phyloP scores from a whole-genome alignment of 2,329 filamentous ascomycete genomes.

The Malbranchea cinnamomea region DNA sequence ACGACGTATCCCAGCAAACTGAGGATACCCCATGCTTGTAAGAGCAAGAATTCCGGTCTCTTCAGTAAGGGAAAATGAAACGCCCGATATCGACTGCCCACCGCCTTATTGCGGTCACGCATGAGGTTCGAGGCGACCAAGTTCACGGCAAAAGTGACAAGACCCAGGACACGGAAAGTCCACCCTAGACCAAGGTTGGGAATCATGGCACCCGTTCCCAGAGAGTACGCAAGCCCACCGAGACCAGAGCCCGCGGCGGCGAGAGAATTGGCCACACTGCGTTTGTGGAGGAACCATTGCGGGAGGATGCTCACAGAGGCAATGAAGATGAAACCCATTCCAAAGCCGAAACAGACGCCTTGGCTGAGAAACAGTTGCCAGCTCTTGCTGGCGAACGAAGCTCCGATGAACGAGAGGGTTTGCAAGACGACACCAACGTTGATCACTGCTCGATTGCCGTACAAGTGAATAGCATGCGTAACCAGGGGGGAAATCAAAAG shows the following conservation, averaged over 20 bases:
- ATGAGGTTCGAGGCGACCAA: constrained; percentile 39
- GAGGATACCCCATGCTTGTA: constrained; percentile 45
- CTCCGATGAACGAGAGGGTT: constrained; percentile 39
- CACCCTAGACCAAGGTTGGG: constrained; percentile 40
- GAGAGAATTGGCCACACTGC: constrained; percentile 46
- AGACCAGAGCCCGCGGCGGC: constrained; percentile 43
- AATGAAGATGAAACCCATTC: constrained; percentile 48
- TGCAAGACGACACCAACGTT: constrained; percentile 42
- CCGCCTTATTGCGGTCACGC: constrained; percentile 42
- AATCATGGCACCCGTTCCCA: constrained; percentile 44
- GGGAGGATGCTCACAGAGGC: constrained; percentile 40
- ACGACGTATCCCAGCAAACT: constrained; percentile 52
- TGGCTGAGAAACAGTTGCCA: constrained; percentile 49
- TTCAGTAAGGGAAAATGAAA: constrained; percentile 41
- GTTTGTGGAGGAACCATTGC: constrained; percentile 46
- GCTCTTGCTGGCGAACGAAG: constrained; percentile 39
- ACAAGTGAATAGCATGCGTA: constrained; percentile 37
- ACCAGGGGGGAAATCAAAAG: constrained; percentile 43
- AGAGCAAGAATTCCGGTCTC: constrained; percentile 39
- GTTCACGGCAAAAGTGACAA: constrained; percentile 40
- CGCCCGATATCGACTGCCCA: constrained; percentile 36
- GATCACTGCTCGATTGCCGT: constrained; percentile 39
- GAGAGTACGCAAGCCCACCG: constrained; percentile 44
- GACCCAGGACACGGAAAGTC: constrained; percentile 47
- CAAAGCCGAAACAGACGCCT: constrained; percentile 46